Conservation (phyloP, 202 grass and related monocot genomes). For the Miscanthus sacchariflorus region DNA sequence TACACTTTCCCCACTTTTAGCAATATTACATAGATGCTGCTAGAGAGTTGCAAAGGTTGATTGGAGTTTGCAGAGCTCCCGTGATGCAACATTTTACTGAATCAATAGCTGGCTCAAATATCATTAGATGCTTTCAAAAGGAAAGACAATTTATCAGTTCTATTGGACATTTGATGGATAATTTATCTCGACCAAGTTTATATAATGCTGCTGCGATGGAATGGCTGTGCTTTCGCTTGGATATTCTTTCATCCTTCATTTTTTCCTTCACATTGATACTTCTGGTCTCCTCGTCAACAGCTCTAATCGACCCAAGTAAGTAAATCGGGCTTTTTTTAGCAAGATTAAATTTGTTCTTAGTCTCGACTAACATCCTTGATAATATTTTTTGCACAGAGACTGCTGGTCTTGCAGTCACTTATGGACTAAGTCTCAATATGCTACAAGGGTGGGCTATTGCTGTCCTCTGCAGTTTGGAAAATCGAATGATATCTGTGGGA, state of each 20-base stretch:
- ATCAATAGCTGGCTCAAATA: conserved; percentile 67
- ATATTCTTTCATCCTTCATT: conserved; percentile 65
- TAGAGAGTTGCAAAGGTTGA: conserved; percentile 70
- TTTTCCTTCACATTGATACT: conserved; percentile 67
- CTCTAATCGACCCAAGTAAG: conserved; percentile 68
- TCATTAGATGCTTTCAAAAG: conserved; percentile 77
- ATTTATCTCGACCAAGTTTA: conserved; percentile 65
- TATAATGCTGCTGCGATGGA: conserved; percentile 62
- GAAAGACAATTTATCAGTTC: conserved; percentile 56
- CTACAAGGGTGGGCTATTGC: conserved; percentile 68
- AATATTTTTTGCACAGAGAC: conserved; percentile 54
- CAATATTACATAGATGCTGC: conserved; percentile 76
- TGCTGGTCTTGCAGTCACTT: conserved; percentile 81
- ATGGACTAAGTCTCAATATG: conserved; percentile 82
- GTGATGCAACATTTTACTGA: conserved; percentile 71
- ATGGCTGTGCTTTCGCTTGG: conserved; percentile 71
- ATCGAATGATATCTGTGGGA: conserved; percentile 77
- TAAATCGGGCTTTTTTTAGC: background rate
- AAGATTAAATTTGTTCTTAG: background rate
- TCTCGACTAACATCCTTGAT: background rate
- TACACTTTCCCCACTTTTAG: conserved; percentile 41
- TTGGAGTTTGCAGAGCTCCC: conserved; percentile 64
- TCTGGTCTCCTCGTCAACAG: conserved; percentile 49
- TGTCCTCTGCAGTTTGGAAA: conserved; percentile 69
- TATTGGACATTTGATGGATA: conserved; percentile 58